These are phyloP conservation scores for Suhomyces wounanorum DNA, from an alignment of 1,139 yeast genomes.

Conservation along the genomic window DNA sequence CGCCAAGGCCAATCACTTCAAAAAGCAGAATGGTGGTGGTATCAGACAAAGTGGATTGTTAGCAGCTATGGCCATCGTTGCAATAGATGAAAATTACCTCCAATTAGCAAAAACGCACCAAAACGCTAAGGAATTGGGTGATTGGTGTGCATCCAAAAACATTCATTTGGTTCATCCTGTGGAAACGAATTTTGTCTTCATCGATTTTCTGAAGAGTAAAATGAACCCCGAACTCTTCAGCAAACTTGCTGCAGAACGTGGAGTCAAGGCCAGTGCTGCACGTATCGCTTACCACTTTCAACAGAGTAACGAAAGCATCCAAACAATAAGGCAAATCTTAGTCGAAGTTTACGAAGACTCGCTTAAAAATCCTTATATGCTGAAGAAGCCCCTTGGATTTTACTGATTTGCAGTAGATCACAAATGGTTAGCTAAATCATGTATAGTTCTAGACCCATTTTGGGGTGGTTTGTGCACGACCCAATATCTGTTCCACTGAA, in stretches of 20 bases:
- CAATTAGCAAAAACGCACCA: constrained; percentile 62
- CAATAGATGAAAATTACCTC: constrained; percentile 73
- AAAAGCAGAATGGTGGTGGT: constrained; percentile 95
- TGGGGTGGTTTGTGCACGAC: constrained; percentile 2
- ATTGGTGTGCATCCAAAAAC: constrained; percentile 54
- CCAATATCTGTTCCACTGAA: constrained; percentile 3
- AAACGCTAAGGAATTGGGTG: constrained; percentile 68
- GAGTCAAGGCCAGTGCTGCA: constrained; percentile 30
- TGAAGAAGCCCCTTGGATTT: constrained; percentile 11
- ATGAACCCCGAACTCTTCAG: constrained; percentile 61
- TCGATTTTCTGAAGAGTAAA: constrained; percentile 61
- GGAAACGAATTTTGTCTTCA: constrained; percentile 83
- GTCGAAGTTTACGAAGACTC: constrained; percentile 34
- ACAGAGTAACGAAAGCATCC: constrained; percentile 35
- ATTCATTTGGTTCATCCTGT: constrained; percentile 72
- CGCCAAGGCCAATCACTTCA: constrained; percentile 78
- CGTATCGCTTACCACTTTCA: constrained; percentile 46
- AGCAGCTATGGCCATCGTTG: constrained; percentile 77
- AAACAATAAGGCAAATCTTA: constrained; percentile 31
- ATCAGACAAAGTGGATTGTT: constrained; percentile 87
- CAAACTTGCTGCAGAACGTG: constrained; percentile 57
- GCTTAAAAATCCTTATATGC: constrained; percentile 27
- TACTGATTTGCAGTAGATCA: not conserved
- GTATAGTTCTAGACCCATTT: no score
- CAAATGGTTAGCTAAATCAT: no score